Evolutionary conservation across 805 yeast species (phyloP).

Genomic region (Vanderwaltozyma polyspora): DNA sequence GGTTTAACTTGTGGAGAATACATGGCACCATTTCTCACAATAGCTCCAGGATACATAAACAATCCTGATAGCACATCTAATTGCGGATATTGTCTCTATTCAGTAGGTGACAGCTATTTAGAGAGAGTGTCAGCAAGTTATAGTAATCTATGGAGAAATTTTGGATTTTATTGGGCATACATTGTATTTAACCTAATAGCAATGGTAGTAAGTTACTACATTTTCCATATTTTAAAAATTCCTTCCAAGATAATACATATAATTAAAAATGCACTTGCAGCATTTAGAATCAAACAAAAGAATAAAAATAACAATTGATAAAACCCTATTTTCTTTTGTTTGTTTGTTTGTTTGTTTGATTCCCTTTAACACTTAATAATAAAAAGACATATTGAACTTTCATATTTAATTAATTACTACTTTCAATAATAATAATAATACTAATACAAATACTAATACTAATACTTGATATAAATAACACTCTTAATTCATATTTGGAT

Average conservation of each 20-base stretch:
- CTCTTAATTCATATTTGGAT: too few species aligned
- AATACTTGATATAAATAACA: too few species aligned
- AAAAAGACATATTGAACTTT: too few species aligned
- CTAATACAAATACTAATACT: too few species aligned
- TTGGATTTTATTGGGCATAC: constrained; percentile 44
- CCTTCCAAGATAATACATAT: neutral
- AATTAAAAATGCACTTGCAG: neutral
- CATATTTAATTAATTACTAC: too few species aligned
- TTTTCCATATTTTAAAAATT: constrained; percentile 32
- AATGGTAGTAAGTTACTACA: constrained; percentile 39
- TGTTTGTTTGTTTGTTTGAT: too few species aligned
- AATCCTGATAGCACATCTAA: constrained; percentile 29
- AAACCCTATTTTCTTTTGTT: too few species aligned
- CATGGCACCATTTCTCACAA: constrained; percentile 11
- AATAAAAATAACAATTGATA: neutral
- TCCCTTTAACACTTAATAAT: too few species aligned
- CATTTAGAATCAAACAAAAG: too few species aligned
- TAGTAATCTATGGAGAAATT: constrained; percentile 41
- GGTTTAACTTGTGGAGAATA: constrained; percentile 18
- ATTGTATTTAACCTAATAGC: constrained; percentile 34
- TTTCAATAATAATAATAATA: too few species aligned
- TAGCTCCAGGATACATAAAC: constrained; percentile 16
- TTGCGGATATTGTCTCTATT: constrained; percentile 50
- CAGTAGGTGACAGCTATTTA: constrained; percentile 45
- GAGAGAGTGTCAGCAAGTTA: constrained; percentile 21